Conservation (phyloP, 257 asterid species). For the Capsicum pubescens region DNA sequence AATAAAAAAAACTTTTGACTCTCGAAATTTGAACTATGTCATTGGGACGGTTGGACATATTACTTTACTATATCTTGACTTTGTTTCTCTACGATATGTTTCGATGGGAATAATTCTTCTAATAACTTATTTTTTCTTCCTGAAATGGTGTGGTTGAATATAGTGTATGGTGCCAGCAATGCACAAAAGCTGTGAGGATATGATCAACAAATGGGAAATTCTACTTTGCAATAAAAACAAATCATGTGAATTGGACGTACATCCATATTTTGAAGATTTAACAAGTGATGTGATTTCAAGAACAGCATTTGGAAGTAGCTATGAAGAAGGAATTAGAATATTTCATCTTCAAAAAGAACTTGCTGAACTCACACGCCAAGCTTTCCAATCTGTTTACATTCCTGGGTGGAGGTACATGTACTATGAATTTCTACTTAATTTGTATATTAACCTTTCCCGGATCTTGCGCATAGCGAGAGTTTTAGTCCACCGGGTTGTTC, state of each 20-base stretch:
- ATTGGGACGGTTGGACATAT: no score
- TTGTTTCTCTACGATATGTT: not conserved
- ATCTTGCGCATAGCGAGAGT: no score
- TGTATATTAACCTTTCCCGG: no score
- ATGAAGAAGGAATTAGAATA: conserved; percentile 45
- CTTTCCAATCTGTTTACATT: conserved; percentile 49
- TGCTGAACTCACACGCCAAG: conserved; percentile 55
- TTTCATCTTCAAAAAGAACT: conserved; percentile 59
- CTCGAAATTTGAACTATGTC: no score
- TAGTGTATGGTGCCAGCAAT: conserved; percentile 63
- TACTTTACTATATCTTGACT: no score
- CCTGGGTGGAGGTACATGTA: conserved; percentile 63
- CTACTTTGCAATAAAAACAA: conserved; percentile 22
- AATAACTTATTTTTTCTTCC: not conserved
- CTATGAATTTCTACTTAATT: no score
- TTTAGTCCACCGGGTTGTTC: no score
- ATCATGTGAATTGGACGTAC: conserved; percentile 51
- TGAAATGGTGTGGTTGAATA: not conserved
- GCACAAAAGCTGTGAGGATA: conserved; percentile 49
- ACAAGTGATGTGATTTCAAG: conserved; percentile 50
- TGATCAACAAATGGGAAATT: conserved; percentile 57
- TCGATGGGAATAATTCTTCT: not conserved
- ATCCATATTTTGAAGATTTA: conserved; percentile 48
- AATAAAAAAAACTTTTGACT: no score
- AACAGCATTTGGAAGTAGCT: conserved; percentile 54